phyloP scores from a whole-genome alignment of 1,284 basidiomycete species.

The Sphaerobolus stellatus region DNA sequence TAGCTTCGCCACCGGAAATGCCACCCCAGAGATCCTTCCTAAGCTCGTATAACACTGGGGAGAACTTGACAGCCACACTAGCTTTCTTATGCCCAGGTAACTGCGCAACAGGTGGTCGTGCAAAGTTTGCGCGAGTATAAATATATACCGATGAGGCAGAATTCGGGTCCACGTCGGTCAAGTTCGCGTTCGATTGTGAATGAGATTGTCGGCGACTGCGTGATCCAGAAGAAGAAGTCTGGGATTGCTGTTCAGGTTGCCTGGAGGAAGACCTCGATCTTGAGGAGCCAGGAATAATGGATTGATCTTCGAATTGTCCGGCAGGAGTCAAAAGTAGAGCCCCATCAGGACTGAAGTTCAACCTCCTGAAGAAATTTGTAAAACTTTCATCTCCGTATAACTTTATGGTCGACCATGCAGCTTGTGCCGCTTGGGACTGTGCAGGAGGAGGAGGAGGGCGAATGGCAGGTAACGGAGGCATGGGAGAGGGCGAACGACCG shows the following conservation, averaged over 20 bases:
- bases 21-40: constrained; percentile 53
- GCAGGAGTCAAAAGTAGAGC: constrained; percentile 91
- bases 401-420: constrained; percentile 53
- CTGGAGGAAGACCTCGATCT: constrained; percentile 29
- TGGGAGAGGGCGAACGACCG: constrained; percentile 86
- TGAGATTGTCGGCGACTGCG: constrained; percentile 54
- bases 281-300: constrained; percentile 48
- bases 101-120: constrained; percentile 88
- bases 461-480: constrained; percentile 87
- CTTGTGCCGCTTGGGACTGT: too few relatives aligned
- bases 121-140: constrained; percentile 93
- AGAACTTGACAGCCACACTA: constrained; percentile 91
- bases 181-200: constrained; percentile 29
- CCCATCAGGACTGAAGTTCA: constrained; percentile 95
- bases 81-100: constrained; percentile 96
- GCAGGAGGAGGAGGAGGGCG: constrained; percentile 53
- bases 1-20: constrained; percentile 43
- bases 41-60: constrained; percentile 89
- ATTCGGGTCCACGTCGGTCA: constrained; percentile 29
- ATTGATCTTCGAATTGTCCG: constrained; percentile 92
- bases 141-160: constrained; percentile 82
- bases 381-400: constrained; percentile 95
- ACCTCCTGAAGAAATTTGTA: constrained; percentile 93
- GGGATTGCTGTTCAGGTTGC: constrained; percentile 43
- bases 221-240: too few relatives aligned